Evolutionary conservation across 768 basidiomycete genomes (phyloP), one percentile per base, ranked within the genome.

Genomic region (Podaxis sp.): DNA sequence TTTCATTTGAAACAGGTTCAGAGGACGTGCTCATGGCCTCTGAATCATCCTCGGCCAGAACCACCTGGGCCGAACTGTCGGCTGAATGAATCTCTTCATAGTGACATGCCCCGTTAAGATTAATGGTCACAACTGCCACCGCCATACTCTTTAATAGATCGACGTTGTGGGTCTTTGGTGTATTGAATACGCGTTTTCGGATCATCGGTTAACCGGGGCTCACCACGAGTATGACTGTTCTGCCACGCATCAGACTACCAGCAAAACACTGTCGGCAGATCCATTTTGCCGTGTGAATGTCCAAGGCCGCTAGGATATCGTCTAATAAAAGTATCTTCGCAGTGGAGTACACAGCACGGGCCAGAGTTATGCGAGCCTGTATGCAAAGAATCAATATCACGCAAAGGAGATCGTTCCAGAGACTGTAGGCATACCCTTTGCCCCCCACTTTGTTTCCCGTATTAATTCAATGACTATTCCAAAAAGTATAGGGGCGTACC

Each of bases 291-390:
- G 69, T 70, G 51, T 70, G 69, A 17, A 67, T 69, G 57, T 89
- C 87, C 24, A 88, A 72, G 3, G 87, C 87, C 17, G 85, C 85
- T 25, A 88, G 73, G 13, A 91, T 84, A 68, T 93, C 91, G 67
- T 94, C 91, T 46, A 93, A 73, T 11, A 94, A 72, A 5, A 94
- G 68, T 17, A 86, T 84, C 25, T 83, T 71, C 0, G 90, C 85
- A n/a, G 73, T 73, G 1, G 79, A 81, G 59, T 82, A 82, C 0
- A 82, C 70, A 11, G 80, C 80, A 22, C 80, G 71, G 13, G 80
- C 80, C 4, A 82, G 72, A 1, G 77, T 78, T 13, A 81, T 67
- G n/a, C 81, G 73, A 37, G 80, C 87, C 77, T 88, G 17, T 13
- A 3, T 33, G 17, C 17, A 41, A 17, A 4, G 40, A 13, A 41